Base-by-base conservation (phyloP, 306 rosid genomes). In the Oemleria cerasiformis region DNA sequence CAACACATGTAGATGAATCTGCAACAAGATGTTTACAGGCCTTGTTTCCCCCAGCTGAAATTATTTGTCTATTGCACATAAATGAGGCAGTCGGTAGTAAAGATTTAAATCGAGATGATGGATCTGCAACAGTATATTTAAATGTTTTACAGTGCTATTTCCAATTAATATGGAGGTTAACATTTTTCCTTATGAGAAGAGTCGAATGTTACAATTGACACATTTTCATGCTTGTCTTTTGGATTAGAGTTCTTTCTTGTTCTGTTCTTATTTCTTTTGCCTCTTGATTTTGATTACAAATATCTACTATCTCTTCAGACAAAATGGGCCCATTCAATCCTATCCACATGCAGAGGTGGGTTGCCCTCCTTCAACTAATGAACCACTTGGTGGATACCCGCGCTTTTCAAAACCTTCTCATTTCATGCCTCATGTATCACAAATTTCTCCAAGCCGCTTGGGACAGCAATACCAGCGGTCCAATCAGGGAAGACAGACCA, bases 361-460 rank as follows among this genome's bases (percentile, higher is more conserved):
- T 71, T 80, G 86, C 78, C 80, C 88, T 76, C 93, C 39, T 56
- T 25, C 83, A 34, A 55, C 83, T 43, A 86, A 82, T 80, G 98
- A 87, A 83, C 66, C 59, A 55, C 88, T 83, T 62, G 65, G 81
- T 38, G 88, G 92, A 71, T 84, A 83, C 67, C 42, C 80, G 34
- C 91, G 82, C 50, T 79, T 87, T 77, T 81, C 95, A 9, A 90
- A 88, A 76, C 90, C 92, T 61, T 83, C 88, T 75, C 97, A 93
- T 82, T 68, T 76, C 70, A 81, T 83, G 76, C 91, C 97, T 75
- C 96, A 89, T 74, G 71, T 69, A 68, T 81, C 82, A 49, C 92
- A 86, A 84, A 89, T 86, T 79, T 87, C 96, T 50, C 99, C 95
- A 45, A 91, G 96, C 75, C 99, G 99, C 63, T 85, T 95, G 74